Conservation (phyloP, 805 yeast species). For the Kuraishia capsulata region DNA sequence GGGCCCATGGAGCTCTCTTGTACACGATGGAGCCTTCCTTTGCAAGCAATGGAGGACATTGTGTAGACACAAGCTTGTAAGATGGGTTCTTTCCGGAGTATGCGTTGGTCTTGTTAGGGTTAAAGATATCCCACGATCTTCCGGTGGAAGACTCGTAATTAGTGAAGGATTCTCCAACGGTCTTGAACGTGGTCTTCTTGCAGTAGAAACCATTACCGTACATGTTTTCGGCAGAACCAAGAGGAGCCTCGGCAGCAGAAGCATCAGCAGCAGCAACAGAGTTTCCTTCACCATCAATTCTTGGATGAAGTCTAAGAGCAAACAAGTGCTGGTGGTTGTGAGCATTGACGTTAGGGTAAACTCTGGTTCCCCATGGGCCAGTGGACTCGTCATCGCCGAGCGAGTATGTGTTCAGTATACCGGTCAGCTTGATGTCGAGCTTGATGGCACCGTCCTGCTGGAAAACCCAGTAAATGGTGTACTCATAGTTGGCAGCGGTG, state of each 20-base stretch:
- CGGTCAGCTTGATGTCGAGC: constrained; percentile 71
- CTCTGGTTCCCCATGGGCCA: constrained; percentile 75
- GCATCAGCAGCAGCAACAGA: constrained; percentile 67
- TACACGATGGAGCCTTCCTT: constrained; percentile 65
- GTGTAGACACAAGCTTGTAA: constrained; percentile 68
- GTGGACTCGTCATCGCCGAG: constrained; percentile 55
- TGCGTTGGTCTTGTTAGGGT: constrained; percentile 57
- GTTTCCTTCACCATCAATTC: constrained; percentile 74
- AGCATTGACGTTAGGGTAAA: constrained; percentile 74
- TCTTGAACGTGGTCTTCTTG: constrained; percentile 56
- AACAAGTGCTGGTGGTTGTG: constrained; percentile 85
- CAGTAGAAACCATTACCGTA: constrained; percentile 74
- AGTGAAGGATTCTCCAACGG: constrained; percentile 57
- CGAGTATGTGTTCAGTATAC: constrained; percentile 69
- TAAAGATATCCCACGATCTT: constrained; percentile 72
- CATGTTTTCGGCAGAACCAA: constrained; percentile 61
- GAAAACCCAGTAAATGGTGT: constrained; percentile 76
- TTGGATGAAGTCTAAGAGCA: constrained; percentile 69
- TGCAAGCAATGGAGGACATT: constrained; percentile 66
- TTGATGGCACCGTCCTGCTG: constrained; percentile 80
- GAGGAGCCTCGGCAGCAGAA: constrained; percentile 43
- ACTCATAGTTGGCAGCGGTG: constrained; percentile 83
- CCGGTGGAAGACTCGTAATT: constrained; percentile 52
- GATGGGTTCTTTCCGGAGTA: constrained; percentile 71
- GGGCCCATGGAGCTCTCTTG: constrained; percentile 82